Base-by-base conservation (phyloP, 1,284 basidiomycete species). In the Austroboletus sp. region DNA sequence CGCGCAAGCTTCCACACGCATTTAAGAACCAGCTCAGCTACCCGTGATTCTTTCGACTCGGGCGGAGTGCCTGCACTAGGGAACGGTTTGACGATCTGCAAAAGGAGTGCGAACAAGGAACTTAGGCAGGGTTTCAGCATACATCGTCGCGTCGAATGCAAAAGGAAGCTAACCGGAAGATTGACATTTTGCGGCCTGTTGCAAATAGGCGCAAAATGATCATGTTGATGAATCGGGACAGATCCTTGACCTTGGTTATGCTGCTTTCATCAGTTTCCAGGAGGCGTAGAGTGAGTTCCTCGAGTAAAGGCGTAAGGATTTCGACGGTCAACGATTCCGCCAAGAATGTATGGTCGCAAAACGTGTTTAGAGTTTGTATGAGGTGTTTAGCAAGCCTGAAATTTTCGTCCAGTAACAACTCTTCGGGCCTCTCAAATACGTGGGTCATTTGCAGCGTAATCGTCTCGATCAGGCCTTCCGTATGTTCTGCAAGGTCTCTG, bases 1-100 rank as follows among this genome's bases (percentile, higher is more conserved):
- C 95, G 81, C 8, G 93, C 93, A 44, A 98, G 73, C 70, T 98
- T 98, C 96, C 96, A 98, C 27, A 98, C 80, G 66, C 96, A 99
- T 73, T 98, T 98, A 57, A 98, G 74, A 25, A 98, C 89, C 26
- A 99, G 76, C 65, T 98, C 96, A 6, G 94, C 93, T 40, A 98
- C 92, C 60, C 89, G 90, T 1, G 91, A 81, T 57, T 89, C 83
- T 55, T 87, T 84, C 3, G 87, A 82, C 37, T 89, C 83, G 1
- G 76, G 60, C 35, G 71, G 67, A 19, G 80, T 85, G 23, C 79
- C 80, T 44, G 79, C 83, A 51, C 66, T 75, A 12, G 82, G 87
- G 70, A 89, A 97, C 35, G 84, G 90, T 67, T 82, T 85, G 30
- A 93, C 88, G 26, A 97, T 90, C 58, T 89, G 83, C 37, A 91